These are phyloP conservation scores for Anaeramoeba flamelloides DNA, from an alignment of 78 protist species.

Conservation along the genomic window DNA sequence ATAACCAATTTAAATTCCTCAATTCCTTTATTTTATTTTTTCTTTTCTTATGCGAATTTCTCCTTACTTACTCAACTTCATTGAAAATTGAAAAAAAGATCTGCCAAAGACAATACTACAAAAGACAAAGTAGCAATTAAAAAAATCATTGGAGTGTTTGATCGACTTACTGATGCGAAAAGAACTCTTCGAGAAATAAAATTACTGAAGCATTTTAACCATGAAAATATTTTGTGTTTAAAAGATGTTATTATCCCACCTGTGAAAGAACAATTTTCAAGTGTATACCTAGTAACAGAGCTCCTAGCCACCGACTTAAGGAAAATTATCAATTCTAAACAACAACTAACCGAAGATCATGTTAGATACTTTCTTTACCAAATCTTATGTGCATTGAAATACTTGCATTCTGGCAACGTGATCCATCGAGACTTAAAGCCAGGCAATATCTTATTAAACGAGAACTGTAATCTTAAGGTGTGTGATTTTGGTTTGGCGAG, in stretches of 20 bases:
- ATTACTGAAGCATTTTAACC: slow-evolving; percentile 42
- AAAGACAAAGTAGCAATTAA: slow-evolving; percentile 85
- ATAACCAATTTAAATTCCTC: too few relatives aligned
- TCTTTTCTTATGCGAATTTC: too few relatives aligned
- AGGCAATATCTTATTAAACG: slow-evolving; percentile 76
- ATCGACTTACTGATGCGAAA: slow-evolving; percentile 64
- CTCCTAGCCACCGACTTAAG: slow-evolving; percentile 89
- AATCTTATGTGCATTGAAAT: slow-evolving; percentile 67
- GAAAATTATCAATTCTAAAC: slow-evolving; percentile 64
- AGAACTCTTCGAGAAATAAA: slow-evolving; percentile 87
- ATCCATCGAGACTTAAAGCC: slow-evolving; percentile 82
- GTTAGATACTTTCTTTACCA: slow-evolving; percentile 79
- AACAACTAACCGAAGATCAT: slow-evolving; percentile 91
- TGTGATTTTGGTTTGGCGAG: slow-evolving; percentile 85
- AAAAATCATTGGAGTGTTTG: slow-evolving; percentile 66
- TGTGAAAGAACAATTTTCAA: background rate
- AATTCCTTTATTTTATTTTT: too few relatives aligned
- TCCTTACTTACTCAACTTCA: too few relatives aligned
- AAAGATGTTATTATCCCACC: background rate
- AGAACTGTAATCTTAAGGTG: slow-evolving; percentile 74
- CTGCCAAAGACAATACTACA: too few relatives aligned
- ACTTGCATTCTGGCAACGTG: slow-evolving; percentile 74
- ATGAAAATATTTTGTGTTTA: slow-evolving; percentile 30
- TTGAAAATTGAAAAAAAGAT: too few relatives aligned
- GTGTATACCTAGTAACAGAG: slow-evolving; percentile 33